phyloP scores from a whole-genome alignment of 1,139 yeast genomes.

The Zygosaccharomyces sapae region DNA sequence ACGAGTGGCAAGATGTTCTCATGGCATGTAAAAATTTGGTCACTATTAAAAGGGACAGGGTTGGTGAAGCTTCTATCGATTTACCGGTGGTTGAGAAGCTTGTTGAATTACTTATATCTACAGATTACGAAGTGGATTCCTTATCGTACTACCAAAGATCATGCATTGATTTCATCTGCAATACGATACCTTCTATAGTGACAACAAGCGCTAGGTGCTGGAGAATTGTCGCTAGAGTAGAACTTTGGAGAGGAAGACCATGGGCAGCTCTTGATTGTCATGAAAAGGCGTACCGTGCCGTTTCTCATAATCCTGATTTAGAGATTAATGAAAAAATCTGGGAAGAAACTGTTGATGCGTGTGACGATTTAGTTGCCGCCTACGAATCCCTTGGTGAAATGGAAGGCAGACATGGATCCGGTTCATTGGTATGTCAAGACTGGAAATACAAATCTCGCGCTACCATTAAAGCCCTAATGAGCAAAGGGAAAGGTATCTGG shows the following conservation, averaged over 20 bases:
- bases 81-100: conserved; percentile 71
- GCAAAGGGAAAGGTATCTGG: conserved; percentile 77
- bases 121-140: conserved; percentile 46
- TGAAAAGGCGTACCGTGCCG: conserved; percentile 81
- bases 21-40: conserved; percentile 65
- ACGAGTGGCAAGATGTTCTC: conserved; percentile 85
- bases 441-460: conserved; percentile 85
- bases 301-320: conserved; percentile 60
- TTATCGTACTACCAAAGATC: conserved; percentile 59
- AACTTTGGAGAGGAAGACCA: conserved; percentile 80
- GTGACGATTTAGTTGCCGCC: conserved; percentile 78
- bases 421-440: conserved; percentile 79
- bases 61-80: conserved; percentile 68
- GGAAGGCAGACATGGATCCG: conserved; percentile 83
- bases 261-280: conserved; percentile 85
- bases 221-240: conserved; percentile 79
- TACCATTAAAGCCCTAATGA: conserved; percentile 67
- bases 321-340: conserved; percentile 60
- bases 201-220: conserved; percentile 72
- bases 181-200: conserved; percentile 61
- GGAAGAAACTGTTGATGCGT: conserved; percentile 77
- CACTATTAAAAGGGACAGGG: conserved; percentile 47
- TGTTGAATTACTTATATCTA: conserved; percentile 57
- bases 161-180: conserved; percentile 66
- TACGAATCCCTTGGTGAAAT: conserved; percentile 81